Evolutionary conservation across 352 stramenopile genomes (phyloP).

Genomic region (Blastocystis sp.): DNA sequence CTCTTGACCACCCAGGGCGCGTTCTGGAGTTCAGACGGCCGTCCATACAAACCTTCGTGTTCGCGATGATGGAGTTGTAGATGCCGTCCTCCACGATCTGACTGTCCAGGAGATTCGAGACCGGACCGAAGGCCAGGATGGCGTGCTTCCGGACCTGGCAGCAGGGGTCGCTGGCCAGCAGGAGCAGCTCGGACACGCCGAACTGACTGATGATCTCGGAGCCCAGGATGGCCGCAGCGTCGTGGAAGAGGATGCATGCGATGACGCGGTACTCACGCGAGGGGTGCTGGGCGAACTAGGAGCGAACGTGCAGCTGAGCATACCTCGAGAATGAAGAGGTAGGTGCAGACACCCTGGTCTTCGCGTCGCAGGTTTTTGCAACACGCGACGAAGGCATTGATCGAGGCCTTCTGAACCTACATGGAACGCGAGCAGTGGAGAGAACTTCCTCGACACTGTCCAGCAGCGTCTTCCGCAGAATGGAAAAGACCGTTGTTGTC

Average conservation of each 20-base stretch:
- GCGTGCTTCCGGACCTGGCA: conserved; percentile 37
- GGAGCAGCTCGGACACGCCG: conserved; percentile 21
- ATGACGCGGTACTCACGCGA: neutral
- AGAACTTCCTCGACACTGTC: neutral
- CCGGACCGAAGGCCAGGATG: conserved; percentile 27
- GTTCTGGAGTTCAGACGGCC: neutral
- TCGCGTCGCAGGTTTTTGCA: neutral
- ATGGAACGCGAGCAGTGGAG: neutral
- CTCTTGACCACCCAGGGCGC: conserved; percentile 11
- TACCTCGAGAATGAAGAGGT: conserved; percentile 33
- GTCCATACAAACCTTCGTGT: neutral
- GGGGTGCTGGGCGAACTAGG: neutral
- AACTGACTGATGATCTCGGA: conserved; percentile 23
- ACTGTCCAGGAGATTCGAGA: neutral
- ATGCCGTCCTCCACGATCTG: conserved; percentile 3
- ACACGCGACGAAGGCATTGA: neutral
- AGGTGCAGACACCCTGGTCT: conserved; percentile 24
- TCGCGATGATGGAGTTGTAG: neutral
- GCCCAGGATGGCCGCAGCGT: neutral
- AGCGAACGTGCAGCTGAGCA: neutral
- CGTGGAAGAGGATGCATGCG: conserved; percentile 26
- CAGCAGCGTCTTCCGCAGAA: neutral
- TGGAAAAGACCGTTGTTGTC: neutral
- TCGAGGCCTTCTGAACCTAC: conserved; percentile 37
- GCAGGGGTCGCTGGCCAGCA: neutral